Evolutionary conservation across 768 basidiomycete species (phyloP), one percentile per base, ranked within the genome.

Genomic region (Hypholoma sublateritium): DNA sequence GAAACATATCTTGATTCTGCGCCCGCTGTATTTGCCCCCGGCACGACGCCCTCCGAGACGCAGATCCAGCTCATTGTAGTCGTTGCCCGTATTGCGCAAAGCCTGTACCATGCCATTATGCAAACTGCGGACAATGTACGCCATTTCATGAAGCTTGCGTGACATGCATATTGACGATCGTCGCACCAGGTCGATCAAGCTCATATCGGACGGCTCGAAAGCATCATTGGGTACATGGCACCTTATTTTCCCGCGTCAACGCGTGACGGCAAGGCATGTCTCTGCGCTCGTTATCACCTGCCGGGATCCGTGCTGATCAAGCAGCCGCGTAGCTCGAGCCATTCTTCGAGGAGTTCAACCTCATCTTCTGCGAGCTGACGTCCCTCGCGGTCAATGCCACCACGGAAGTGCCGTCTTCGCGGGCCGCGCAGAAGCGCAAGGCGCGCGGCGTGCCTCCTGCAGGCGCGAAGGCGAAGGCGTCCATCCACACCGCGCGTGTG

Each of bases 1-100:
- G 87, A 93, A 19, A 87, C 90, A 1, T 92, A 93, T 71, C 82
- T 98, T 19, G 95, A 98, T 69, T 84, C 85, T 61, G 92, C 93
- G 4, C 92, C 95, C 1, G 67, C 82, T 13, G 90, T 89, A 1
- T 95, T 96, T 71, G 80, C 86, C 3, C 88, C 91, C 0, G 81
- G 79, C 60, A 72, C 72, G n/a, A 77, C 65, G 28, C 82, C 85
- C 2, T 69, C 82, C 12, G 86, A 87, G 56, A 80, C 79, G 2
- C 87, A 90, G 57, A 69, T 85, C 16, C 80, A 83, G 56, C 74
- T 86, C 55, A 72, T 93, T 14, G 57, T 80, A n/a, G 78, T 80
- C 1, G 78, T 87, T 5, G 76, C 77, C 25, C 77, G 79, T 56
- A 84, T 93, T 59, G 74, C 79, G 21, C 78, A 80, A 7, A 80